These are phyloP conservation scores for Deuterostichococcus epilithicus DNA, from an alignment of 139 green algal species.

Conservation along the genomic window DNA sequence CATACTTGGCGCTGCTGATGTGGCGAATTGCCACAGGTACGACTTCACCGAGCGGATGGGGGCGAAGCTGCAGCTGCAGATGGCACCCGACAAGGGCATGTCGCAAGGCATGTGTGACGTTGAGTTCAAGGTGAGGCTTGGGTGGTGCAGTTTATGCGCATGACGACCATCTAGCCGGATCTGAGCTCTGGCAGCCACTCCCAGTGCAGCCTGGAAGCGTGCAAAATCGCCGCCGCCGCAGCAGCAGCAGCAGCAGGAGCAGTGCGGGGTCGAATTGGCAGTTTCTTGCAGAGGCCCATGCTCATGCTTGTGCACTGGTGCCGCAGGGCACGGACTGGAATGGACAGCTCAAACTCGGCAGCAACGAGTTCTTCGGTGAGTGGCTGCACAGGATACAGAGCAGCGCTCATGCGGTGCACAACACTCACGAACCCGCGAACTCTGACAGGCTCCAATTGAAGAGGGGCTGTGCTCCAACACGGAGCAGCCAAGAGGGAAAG, in stretches of 20 bases:
- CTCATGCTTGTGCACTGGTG: too few relatives aligned
- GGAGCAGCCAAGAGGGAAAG: too few relatives aligned
- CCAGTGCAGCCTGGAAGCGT: too few relatives aligned
- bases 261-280: too few relatives aligned
- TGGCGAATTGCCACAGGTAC: slow-evolving; percentile 63
- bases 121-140: slow-evolving; percentile 42
- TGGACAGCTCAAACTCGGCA: slow-evolving; percentile 93
- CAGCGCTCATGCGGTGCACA: neutral
- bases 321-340: slow-evolving; percentile 88
- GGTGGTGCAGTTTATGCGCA: neutral
- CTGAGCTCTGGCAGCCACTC: too few relatives aligned
- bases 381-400: neutral
- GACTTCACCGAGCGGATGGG: slow-evolving; percentile 72
- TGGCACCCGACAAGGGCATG: slow-evolving; percentile 68
- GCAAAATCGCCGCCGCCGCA: too few relatives aligned
- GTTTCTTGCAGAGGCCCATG: too few relatives aligned
- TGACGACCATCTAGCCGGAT: too few relatives aligned
- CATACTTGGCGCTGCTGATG: too few relatives aligned
- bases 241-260: too few relatives aligned
- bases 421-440: neutral
- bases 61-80: slow-evolving; percentile 83
- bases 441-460: too few relatives aligned
- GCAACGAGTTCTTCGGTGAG: slow-evolving; percentile 81
- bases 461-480: too few relatives aligned
- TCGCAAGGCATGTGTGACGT: slow-evolving; percentile 65